These are phyloP conservation scores for Colletotrichum agaves DNA, from an alignment of 2,329 filamentous ascomycete species.

Conservation along the genomic window DNA sequence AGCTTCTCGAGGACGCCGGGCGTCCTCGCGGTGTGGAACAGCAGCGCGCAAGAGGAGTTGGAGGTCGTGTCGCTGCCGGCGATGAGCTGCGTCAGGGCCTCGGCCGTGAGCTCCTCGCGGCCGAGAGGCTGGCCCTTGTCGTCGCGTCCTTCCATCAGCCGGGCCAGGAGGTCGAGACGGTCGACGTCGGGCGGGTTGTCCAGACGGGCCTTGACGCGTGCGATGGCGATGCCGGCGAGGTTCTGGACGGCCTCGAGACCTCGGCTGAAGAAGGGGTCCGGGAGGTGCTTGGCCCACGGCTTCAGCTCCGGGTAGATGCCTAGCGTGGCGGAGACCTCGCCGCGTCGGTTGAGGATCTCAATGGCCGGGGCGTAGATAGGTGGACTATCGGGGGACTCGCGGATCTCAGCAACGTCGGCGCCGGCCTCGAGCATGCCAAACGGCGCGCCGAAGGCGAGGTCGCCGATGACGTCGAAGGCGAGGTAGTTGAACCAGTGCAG, in stretches of 20 bases:
- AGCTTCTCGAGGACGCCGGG: slow-evolving; percentile 78
- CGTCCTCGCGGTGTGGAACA: slow-evolving; percentile 79
- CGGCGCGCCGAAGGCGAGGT: slow-evolving; percentile 39
- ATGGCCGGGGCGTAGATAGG: slow-evolving; percentile 81
- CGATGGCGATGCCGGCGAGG: slow-evolving; percentile 88
- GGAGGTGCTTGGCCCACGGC: slow-evolving; percentile 82
- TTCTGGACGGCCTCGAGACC: slow-evolving; percentile 81
- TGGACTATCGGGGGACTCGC: slow-evolving; percentile 64
- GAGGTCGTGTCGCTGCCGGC: slow-evolving; percentile 81
- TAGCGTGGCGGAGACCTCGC: slow-evolving; percentile 85
- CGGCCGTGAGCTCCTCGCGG: slow-evolving; percentile 84
- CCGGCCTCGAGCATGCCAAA: slow-evolving; percentile 38
- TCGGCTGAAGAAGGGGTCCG: slow-evolving; percentile 82
- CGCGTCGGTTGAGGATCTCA: slow-evolving; percentile 87
- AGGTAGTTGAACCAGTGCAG: slow-evolving; percentile 51
- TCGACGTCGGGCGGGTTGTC: slow-evolving; percentile 73
- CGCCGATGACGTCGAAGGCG: slow-evolving; percentile 40
- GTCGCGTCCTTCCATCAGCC: slow-evolving; percentile 88
- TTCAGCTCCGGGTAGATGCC: slow-evolving; percentile 80
- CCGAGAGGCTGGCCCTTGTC: slow-evolving; percentile 80
- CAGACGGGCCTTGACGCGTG: slow-evolving; percentile 79
- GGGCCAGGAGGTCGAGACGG: slow-evolving; percentile 82
- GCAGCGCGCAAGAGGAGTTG: slow-evolving; percentile 83
- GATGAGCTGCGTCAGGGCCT: slow-evolving; percentile 89
- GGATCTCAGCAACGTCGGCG: slow-evolving; percentile 38